phyloP scores from a whole-genome alignment of 2,329 filamentous ascomycete genomes.

The Stagonosporopsis chrysanthemi region DNA sequence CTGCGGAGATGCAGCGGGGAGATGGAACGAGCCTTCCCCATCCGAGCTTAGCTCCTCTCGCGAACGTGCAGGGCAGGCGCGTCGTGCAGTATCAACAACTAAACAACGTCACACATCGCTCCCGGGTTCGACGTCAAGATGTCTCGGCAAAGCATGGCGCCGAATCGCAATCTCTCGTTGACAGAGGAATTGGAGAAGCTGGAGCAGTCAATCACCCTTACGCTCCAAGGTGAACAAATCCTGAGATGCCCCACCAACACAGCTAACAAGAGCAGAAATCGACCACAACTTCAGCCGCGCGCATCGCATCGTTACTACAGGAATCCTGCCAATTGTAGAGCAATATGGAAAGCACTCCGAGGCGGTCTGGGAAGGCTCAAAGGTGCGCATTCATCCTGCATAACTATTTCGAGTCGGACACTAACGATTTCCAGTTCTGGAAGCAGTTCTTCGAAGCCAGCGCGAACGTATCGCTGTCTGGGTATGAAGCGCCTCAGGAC shows the following conservation, averaged over 20 bases:
- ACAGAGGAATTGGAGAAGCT: conserved; percentile 96
- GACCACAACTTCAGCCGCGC: conserved; percentile 98
- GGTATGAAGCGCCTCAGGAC: conserved; percentile 79
- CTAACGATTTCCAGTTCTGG: conserved; percentile 75
- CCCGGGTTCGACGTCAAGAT: conserved; percentile 42
- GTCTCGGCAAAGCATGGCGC: conserved; percentile 58
- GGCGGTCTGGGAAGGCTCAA: conserved; percentile 95
- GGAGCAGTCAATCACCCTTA: conserved; percentile 96
- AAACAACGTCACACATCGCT: conserved; percentile 4
- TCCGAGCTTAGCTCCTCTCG: conserved; percentile 18
- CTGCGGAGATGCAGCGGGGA: conserved; percentile 21
- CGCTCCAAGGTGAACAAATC: conserved; percentile 73
- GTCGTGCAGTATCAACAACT: conserved; percentile 20
- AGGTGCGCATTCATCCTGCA: conserved; percentile 61
- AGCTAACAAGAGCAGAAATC: conserved; percentile 72
- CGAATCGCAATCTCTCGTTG: conserved; percentile 72
- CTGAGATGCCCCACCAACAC: conserved; percentile 30
- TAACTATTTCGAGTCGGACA: neutral
- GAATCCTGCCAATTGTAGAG: conserved; percentile 90
- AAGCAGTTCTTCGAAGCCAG: conserved; percentile 99
- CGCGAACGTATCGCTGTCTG: conserved; percentile 93
- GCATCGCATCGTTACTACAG: conserved; percentile 93
- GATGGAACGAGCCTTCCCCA: conserved; percentile 18
- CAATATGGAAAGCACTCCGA: conserved; percentile 94
- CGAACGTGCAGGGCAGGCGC: conserved; percentile 26